Conservation (phyloP, 768 basidiomycete species). For the Cystofilobasidium macerans region DNA sequence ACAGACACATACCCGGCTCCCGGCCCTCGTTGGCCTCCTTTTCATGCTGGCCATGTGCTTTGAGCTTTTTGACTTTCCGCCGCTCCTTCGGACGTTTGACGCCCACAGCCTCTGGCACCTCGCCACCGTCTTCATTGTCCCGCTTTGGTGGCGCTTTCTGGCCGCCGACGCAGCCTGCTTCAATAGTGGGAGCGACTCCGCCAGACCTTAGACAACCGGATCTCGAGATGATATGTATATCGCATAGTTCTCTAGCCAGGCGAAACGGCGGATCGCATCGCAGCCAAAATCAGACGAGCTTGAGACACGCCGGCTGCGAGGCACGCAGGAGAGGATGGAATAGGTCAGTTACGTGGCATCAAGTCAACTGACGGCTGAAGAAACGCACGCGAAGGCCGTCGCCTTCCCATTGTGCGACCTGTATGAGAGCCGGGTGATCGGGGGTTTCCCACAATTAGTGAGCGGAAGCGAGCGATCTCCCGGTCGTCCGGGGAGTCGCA, state of each 20-base stretch:
- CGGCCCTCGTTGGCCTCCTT: constrained; percentile 46
- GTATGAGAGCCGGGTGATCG: not conserved
- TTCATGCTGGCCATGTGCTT: constrained; percentile 65
- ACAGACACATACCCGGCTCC: constrained; percentile 30
- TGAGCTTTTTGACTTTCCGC: constrained; percentile 86
- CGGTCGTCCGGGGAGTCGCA: not conserved
- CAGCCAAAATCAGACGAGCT: constrained; percentile 12
- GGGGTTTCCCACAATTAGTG: not conserved
- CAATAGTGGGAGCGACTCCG: not conserved
- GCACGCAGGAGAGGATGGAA: not conserved
- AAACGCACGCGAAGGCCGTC: constrained; percentile 17
- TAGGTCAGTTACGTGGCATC: not conserved
- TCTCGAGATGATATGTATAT: too few species aligned
- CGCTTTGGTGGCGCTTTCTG: constrained; percentile 78
- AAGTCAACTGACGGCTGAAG: too few species aligned
- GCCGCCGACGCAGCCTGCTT: constrained; percentile 49
- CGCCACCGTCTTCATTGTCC: constrained; percentile 62
- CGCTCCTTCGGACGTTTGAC: constrained; percentile 55
- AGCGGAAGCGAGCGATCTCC: not conserved
- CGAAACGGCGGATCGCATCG: too few species aligned
- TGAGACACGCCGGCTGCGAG: constrained; percentile 20
- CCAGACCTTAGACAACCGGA: too few species aligned
- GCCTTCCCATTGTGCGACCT: constrained; percentile 11
- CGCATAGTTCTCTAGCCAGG: too few species aligned
- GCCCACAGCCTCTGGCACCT: constrained; percentile 92